A percentile compares a stretch with the other conserved stretches of the same genome.
phyloP scores from a whole-genome alignment of 2,329 filamentous ascomycete genomes.

The Monosporascus sp. region DNA sequence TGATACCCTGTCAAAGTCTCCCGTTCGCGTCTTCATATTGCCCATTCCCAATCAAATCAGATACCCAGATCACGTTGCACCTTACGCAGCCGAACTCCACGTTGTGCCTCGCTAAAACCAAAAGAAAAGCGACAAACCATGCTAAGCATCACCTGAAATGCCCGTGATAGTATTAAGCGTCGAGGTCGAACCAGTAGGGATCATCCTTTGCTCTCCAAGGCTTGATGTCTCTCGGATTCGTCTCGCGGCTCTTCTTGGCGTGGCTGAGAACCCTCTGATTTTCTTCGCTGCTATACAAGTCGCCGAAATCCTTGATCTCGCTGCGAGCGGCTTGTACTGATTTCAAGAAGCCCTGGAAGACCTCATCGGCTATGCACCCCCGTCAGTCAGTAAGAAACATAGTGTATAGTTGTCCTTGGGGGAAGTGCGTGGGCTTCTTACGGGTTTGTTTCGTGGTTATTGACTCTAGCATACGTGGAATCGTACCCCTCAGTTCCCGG shows the following conservation, averaged over 20 bases:
- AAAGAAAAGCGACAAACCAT: no score
- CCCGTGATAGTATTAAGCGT: background rate
- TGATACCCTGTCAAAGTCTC: no score
- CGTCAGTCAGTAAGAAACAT: conserved; percentile 4
- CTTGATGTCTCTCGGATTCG: conserved; percentile 51
- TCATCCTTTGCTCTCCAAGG: conserved; percentile 55
- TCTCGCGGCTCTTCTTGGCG: conserved; percentile 46
- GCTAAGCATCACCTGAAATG: no score
- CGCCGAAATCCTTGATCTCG: conserved; percentile 47
- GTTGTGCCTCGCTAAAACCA: no score
- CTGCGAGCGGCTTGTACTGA: conserved; percentile 40
- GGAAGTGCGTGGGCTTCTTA: conserved; percentile 27
- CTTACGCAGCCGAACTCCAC: no score
- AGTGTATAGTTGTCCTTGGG: background rate
- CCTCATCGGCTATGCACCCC: conserved; percentile 39
- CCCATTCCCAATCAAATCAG: no score
- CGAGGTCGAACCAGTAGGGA: conserved; percentile 47
- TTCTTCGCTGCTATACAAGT: conserved; percentile 40
- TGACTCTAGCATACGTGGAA: conserved; percentile 47
- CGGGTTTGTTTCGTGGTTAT: conserved; percentile 45
- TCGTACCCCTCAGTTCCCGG: conserved; percentile 40
- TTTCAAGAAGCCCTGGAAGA: conserved; percentile 42
- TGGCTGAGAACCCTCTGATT: conserved; percentile 46
- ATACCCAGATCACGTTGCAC: no score
- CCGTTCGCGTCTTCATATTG: no score